Conservation (phyloP, 306 rosid genomes). For the Amphicarpaea edgeworthii region DNA sequence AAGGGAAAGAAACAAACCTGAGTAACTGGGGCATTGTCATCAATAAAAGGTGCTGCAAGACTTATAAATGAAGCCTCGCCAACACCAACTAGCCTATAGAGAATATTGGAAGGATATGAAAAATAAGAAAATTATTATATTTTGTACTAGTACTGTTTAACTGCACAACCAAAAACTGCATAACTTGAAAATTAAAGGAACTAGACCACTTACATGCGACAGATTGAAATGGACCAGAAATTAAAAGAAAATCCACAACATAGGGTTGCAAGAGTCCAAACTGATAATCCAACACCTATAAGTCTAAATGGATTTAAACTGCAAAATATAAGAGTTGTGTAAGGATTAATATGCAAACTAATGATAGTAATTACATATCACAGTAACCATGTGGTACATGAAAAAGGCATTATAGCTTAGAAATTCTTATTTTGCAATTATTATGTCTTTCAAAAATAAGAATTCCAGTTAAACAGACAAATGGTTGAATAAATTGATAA, state of each 20-base stretch:
- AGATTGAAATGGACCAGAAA: constrained; percentile 83
- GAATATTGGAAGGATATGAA: constrained; percentile 31
- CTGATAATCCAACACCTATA: constrained; percentile 83
- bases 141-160: constrained; percentile 7
- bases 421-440: not conserved
- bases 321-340: constrained; percentile 46
- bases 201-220: constrained; percentile 73
- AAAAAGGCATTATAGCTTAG: not conserved
- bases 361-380: not conserved
- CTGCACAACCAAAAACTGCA: constrained; percentile 12
- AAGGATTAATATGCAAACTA: constrained; percentile 32
- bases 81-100: constrained; percentile 80
- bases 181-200: constrained; percentile 36
- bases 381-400: constrained; percentile 6
- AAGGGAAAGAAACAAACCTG: constrained; percentile 60
- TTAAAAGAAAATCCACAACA: constrained; percentile 69
- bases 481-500: constrained; percentile 1
- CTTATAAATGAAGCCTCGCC: constrained; percentile 96
- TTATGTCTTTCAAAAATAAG: constrained; percentile 4
- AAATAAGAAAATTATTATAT: constrained; percentile 14
- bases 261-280: constrained; percentile 78
- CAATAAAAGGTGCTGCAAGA: constrained; percentile 96
- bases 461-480: not conserved
- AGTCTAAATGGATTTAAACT: constrained; percentile 86
- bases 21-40: constrained; percentile 82